phyloP scores from a whole-genome alignment of 2,329 filamentous ascomycete genomes.

The Emmonsiellopsis sp. region DNA sequence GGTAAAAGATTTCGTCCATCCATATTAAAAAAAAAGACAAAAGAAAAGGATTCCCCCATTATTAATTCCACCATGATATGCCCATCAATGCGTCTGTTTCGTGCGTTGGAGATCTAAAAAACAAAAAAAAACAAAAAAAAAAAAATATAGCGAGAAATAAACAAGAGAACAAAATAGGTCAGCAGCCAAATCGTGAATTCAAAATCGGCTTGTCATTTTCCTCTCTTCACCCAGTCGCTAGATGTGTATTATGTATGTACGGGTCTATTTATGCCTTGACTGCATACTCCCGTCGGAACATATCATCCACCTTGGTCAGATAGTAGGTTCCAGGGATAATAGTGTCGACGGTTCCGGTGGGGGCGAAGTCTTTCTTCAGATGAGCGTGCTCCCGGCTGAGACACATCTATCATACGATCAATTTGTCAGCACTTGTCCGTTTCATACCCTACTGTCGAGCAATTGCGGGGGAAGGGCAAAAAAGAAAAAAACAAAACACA shows the following conservation, averaged over 20 bases:
- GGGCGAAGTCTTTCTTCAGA: constrained; percentile 68
- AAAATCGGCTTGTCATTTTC: background rate
- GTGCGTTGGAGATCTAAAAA: no score
- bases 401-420: constrained; percentile 53
- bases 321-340: constrained; percentile 64
- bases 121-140: background rate
- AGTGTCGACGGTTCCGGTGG: constrained; percentile 57
- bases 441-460: background rate
- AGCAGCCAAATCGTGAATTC: background rate
- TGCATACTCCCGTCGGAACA: constrained; percentile 73
- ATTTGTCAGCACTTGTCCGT: background rate
- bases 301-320: constrained; percentile 69
- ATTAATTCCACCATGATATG: background rate
- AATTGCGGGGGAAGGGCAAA: background rate
- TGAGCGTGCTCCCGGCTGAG: constrained; percentile 73
- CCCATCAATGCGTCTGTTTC: no score
- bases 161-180: background rate
- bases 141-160: background rate
- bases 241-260: background rate
- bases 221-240: background rate
- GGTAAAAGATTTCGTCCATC: background rate
- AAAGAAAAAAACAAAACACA: constrained; percentile 22
- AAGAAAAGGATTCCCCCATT: background rate
- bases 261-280: constrained; percentile 48
- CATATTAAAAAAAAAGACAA: background rate